Base-by-base conservation (phyloP, 1,139 yeast species). In the Groenewaldozyma auringiensis region DNA sequence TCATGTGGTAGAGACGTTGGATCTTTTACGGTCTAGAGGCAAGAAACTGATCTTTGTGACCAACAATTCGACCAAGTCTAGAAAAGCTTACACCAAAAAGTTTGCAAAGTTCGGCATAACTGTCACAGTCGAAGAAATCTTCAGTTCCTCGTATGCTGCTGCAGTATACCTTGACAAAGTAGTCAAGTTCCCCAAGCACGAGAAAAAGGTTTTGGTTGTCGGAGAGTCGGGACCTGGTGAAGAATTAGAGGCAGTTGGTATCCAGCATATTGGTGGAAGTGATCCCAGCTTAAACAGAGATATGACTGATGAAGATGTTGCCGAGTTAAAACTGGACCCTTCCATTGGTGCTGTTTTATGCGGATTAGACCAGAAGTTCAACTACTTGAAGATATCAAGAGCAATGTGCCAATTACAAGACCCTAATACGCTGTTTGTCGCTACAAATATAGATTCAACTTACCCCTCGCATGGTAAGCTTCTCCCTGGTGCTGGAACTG, bases 371-470 rank as follows among this genome's bases (percentile, higher is more conserved):
- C 69, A 80, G 22, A 76, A 76, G 43, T 64, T 89, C 53, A 88
- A 85, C 64, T 92, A 92, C 63, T 78, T 83, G 60, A 84, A 87
- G 64, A 68, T 88, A 44, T 83, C 95, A 2, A 71, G 80, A 31
- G 86, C 96, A 2, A 72, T 89, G 69, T 88, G 86, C 58, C 89
- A 92, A 58, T 70, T 92, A 44, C 76, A 75, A 53, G 74, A 83
- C 53, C 80, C 82, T 43, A 71, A 76, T 1, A 72, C 87, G 3
- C 77, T 83, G 34, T 92, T 88, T 63, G 72, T 94, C 53, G 97
- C 96, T 25, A 92, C 98, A n/a, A 92, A 92, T 63, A 83, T 84
- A 41, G 98, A 92, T 63, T 83, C 95, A 1, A 92, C 98, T 0
- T 92, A 81, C 70, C 98, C 98, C 3, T 78, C 84, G 47, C 82